Conservation (phyloP, 129 eudicot genomes). For the Lonicera japonica region DNA sequence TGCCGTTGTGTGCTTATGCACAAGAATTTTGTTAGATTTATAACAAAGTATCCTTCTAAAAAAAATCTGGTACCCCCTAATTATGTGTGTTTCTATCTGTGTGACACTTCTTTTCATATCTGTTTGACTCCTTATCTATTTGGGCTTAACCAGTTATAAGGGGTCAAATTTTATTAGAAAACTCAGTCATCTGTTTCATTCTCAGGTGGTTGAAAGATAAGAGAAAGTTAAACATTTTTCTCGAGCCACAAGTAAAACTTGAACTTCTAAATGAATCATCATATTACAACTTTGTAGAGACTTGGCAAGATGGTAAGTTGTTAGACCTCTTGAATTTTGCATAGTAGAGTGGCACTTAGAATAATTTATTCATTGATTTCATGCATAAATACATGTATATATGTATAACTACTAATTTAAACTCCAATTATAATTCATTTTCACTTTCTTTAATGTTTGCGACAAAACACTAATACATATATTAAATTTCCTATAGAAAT, state of each 20-base stretch:
- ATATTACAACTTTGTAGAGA: conserved; percentile 68
- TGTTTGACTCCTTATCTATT: background rate
- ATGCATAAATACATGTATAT: background rate
- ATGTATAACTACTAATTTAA: background rate
- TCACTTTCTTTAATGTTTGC: background rate
- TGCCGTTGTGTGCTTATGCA: too few species aligned
- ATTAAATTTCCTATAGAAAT: too few species aligned
- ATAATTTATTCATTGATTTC: background rate
- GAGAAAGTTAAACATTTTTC: conserved; percentile 53
- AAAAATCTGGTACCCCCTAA: too few species aligned
- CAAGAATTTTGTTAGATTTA: too few species aligned
- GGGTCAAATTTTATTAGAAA: background rate
- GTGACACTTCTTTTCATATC: too few species aligned
- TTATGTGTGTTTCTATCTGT: too few species aligned
- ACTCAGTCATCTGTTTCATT: conserved; percentile 15
- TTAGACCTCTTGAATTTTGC: background rate
- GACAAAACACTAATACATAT: background rate
- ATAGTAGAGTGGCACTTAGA: background rate
- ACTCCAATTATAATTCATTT: background rate
- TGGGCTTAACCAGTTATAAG: too few species aligned
- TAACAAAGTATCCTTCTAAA: too few species aligned
- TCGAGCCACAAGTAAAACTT: conserved; percentile 81
- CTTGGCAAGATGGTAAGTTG: conserved; percentile 78
- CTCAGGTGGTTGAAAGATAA: conserved; percentile 82
- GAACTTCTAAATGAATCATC: conserved; percentile 79